These are phyloP conservation scores for Emydomyces testavorans DNA, from an alignment of 2,329 filamentous ascomycete species.

Conservation along the genomic window DNA sequence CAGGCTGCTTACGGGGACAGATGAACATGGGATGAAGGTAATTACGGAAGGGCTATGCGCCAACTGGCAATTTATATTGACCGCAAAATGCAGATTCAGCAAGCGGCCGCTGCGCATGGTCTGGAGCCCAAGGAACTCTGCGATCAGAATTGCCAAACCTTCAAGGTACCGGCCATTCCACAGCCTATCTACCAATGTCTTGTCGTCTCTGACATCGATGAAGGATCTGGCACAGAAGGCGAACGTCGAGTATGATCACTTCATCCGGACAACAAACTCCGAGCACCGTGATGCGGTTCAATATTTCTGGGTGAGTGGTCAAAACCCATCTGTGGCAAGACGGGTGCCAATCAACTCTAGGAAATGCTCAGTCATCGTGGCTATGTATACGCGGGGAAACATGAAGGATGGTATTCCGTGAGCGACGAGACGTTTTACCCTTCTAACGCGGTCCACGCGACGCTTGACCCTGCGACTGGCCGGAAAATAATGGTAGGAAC, in stretches of 20 bases:
- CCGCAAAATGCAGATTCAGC: conserved; percentile 52
- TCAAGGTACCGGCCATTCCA: conserved; percentile 42
- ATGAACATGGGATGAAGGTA: conserved; percentile 92
- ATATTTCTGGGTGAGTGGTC: conserved; percentile 62
- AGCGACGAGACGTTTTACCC: conserved; percentile 97
- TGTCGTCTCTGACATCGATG: not conserved
- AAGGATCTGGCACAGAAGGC: conserved; percentile 56
- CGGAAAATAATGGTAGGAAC: conserved; percentile 59
- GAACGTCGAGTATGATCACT: conserved; percentile 66
- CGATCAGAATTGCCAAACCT: conserved; percentile 69
- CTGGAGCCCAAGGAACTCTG: conserved; percentile 74
- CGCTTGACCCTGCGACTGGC: conserved; percentile 68
- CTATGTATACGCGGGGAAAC: conserved; percentile 72
- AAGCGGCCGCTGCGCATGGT: conserved; percentile 60
- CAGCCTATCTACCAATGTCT: too few species aligned
- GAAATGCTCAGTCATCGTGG: conserved; percentile 61
- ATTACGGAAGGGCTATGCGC: not conserved
- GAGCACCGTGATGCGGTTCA: conserved; percentile 75
- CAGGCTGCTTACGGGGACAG: conserved; percentile 77
- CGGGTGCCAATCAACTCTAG: conserved; percentile 23
- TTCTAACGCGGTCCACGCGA: conserved; percentile 57
- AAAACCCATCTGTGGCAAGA: not conserved
- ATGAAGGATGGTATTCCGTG: conserved; percentile 93
- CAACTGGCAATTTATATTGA: not conserved
- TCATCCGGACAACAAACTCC: conserved; percentile 80